Base-by-base conservation (phyloP, 768 basidiomycete genomes). In the Auriscalpium orientale region DNA sequence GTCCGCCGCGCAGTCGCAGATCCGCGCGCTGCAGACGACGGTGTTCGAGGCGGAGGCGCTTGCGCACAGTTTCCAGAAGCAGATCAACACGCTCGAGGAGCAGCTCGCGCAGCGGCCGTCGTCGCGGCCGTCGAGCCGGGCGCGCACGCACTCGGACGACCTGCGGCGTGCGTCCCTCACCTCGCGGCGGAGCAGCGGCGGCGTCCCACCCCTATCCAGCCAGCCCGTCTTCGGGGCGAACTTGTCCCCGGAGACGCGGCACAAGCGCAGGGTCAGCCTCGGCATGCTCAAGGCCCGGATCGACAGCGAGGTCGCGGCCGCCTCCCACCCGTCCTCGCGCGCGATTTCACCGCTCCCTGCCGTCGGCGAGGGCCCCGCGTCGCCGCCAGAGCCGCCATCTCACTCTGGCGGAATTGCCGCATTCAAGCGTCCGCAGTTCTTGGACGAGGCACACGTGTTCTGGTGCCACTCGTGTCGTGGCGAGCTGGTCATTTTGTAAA, bases 261-360 rank as follows among this genome's bases (percentile, higher is more conserved):
- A 92, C 70, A 91, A 91, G 65, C 85, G 91, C 54, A 81, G 83
- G 63, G 83, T 91, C 62, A 90, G 88, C 70, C 70, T 94, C 62
- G 83, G 85, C 69, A 94, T 95, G 89, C 81, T 95, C 51, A 92
- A 91, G 66, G 91, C 89, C 20, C 83, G 91, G 46, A 94, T 94
- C 63, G 89, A 92, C 58, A 87, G 88, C 67, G 91, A 94, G 69
- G 72, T 78, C 18, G 81, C 78, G 15, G 71, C 72, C 2, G 15
- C 70, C 73, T 38, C 74, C 72, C 63, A 53, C 35, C 75, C 81
- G 2, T 71, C 77, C 4, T 82, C 81, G 18, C 74, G 83, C 50
- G 74, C 77, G 13, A 70, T 84, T 52, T 85, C 84, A 38, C 78
- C 78, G 63, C 66, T 62, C 60, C 66, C 61, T 36, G 69, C 64